Conservation (phyloP, 768 basidiomycete species). For the Suillus ampliporus region DNA sequence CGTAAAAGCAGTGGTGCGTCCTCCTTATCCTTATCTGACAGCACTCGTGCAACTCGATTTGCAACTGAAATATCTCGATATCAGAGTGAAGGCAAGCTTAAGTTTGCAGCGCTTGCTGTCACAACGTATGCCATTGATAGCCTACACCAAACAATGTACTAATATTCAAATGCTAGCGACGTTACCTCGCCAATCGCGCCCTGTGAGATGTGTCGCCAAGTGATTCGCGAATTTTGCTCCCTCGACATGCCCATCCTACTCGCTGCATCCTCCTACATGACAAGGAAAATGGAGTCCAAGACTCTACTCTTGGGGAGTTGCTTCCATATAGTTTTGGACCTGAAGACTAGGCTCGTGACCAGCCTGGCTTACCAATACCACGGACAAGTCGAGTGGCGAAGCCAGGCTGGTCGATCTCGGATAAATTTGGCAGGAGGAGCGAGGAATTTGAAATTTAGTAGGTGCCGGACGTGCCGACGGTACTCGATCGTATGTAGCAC, state of each 20-base stretch:
- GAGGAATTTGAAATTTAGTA: no score
- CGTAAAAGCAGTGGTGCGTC: constrained; percentile 88
- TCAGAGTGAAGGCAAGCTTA: constrained; percentile 79
- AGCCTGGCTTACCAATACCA: no score
- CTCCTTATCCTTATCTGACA: background rate
- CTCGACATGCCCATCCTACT: constrained; percentile 75
- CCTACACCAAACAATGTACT: background rate
- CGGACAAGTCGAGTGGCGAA: no score
- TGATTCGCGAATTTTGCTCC: constrained; percentile 85
- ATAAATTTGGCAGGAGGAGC: no score
- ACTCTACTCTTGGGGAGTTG: constrained; percentile 73
- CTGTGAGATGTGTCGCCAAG: constrained; percentile 94
- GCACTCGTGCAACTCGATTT: background rate
- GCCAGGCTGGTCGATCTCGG: no score
- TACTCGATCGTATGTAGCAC: no score
- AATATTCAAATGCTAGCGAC: constrained; percentile 56
- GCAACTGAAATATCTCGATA: constrained; percentile 4
- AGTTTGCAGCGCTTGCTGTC: constrained; percentile 82
- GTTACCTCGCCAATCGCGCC: constrained; percentile 73
- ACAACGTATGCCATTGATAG: constrained; percentile 58
- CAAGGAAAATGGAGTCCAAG: constrained; percentile 49
- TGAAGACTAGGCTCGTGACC: no score
- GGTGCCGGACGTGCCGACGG: no score
- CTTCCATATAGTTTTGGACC: constrained; percentile 91
- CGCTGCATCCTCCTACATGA: constrained; percentile 68